These are phyloP conservation scores for Taphrina deformans DNA, from an alignment of 1,139 yeast species.

Conservation along the genomic window DNA sequence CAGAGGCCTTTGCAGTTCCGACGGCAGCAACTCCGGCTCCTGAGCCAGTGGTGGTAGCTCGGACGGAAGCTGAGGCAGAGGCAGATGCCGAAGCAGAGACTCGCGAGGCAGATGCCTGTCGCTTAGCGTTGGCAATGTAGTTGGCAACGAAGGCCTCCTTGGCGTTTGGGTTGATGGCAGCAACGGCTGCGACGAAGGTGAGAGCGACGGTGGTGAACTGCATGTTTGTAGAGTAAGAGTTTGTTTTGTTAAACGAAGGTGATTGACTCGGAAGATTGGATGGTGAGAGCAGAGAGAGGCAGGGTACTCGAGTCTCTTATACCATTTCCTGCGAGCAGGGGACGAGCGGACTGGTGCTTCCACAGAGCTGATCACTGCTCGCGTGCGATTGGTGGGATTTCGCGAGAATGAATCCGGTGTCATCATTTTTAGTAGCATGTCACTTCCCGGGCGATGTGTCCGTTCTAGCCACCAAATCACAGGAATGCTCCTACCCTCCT, in stretches of 20 bases:
- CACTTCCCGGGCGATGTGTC: conserved; percentile 1
- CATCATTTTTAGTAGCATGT: conserved; percentile 1
- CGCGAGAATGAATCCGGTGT: conserved; percentile 6
- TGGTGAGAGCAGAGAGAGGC: neutral
- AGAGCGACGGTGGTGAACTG: conserved; percentile 33
- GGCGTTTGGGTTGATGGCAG: conserved; percentile 23
- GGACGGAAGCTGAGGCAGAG: neutral
- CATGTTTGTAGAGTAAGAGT: conserved; percentile 21
- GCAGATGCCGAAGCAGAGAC: neutral
- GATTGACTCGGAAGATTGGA: conserved; percentile 17
- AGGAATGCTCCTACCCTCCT: neutral
- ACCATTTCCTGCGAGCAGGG: neutral
- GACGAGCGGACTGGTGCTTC: neutral
- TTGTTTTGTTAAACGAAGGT: conserved; percentile 15
- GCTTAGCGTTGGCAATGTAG: conserved; percentile 26
- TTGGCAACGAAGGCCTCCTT: conserved; percentile 23
- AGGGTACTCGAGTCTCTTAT: conserved; percentile 10
- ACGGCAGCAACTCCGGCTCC: conserved; percentile 10
- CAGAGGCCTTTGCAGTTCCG: neutral
- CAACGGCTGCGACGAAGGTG: conserved; percentile 32
- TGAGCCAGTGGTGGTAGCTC: neutral
- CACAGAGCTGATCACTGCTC: conserved; percentile 16
- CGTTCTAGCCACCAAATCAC: conserved; percentile 2
- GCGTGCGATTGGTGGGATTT: conserved; percentile 12
- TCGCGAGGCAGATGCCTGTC: neutral